Evolutionary conservation across 208 protist species (phyloP).

Genomic region (Strigomonas galati): DNA sequence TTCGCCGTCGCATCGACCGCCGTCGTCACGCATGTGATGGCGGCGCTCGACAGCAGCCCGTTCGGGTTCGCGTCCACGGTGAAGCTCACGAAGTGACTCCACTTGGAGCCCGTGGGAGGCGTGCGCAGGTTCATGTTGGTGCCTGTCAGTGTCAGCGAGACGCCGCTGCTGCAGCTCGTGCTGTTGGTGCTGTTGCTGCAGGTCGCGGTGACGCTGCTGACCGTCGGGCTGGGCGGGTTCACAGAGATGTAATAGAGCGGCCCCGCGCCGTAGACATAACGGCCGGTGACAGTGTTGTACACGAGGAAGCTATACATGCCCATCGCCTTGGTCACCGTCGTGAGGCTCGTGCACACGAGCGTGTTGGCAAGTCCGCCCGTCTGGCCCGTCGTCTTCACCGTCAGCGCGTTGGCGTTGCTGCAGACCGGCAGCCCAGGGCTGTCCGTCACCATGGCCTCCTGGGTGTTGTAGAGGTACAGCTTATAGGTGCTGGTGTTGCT

Average conservation of each 20-base stretch:
- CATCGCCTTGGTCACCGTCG: slow-evolving; percentile 8
- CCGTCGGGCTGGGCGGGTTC: slow-evolving; percentile 10
- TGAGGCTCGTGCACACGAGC: slow-evolving; percentile 16
- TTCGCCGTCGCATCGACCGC: neutral
- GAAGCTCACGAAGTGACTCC: slow-evolving; percentile 13
- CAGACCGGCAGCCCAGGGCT: slow-evolving; percentile 16
- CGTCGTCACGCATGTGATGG: slow-evolving; percentile 1
- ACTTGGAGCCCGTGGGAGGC: neutral
- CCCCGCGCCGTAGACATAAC: slow-evolving; percentile 11
- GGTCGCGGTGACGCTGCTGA: slow-evolving; percentile 6
- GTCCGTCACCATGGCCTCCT: slow-evolving; percentile 5
- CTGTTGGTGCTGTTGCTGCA: slow-evolving; percentile 12
- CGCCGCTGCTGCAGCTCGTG: slow-evolving; percentile 14
- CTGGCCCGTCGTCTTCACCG: neutral
- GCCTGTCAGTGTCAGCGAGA: slow-evolving; percentile 8
- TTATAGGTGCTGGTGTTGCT: slow-evolving; percentile 9
- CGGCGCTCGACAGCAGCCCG: neutral
- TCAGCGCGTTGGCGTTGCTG: neutral
- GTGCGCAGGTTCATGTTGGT: neutral
- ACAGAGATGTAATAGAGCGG: slow-evolving; percentile 6
- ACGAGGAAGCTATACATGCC: slow-evolving; percentile 21
- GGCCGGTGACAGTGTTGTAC: slow-evolving; percentile 9
- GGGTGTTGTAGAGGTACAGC: slow-evolving; percentile 15
- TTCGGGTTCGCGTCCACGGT: slow-evolving; percentile 1
- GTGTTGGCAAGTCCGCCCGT: slow-evolving; percentile 1